Base-by-base conservation (phyloP, 2,329 filamentous ascomycete species). In the Clathrospora elynae region DNA sequence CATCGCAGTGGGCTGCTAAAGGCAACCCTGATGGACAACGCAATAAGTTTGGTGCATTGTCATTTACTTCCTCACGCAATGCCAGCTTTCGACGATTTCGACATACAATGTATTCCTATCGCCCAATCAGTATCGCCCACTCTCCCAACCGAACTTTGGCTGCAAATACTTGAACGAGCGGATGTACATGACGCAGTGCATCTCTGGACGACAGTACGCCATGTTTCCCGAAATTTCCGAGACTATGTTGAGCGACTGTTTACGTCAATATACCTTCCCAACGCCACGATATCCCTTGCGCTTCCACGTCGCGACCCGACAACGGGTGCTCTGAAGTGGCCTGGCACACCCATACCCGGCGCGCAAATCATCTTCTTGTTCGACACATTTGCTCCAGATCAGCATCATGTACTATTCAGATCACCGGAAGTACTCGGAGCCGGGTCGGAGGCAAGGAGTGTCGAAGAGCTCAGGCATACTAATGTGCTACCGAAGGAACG, bases 251-350 rank as follows among this genome's bases (percentile, higher is more conserved):
- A 63, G 13, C 46, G 50, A 4, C 31, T 57, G 5, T 62, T 62
- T 22, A 26, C 44, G 3, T 43, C 49, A 6, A 46, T n/a, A 5
- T 39, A 52, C 19, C 42, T 64, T 24, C 43, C 49, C 9, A 35
- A 23, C 1, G 25, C 59, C 11, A 35, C 33, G 0, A 42, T 54
- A 1, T 54, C 50, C 1, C 19, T 62, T 1, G 46, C 53, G 6
- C 53, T 62, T 6, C 59, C 57, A 11, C 56, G 51, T 2, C 46
- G 51, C 14, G 56, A 62, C 17, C 53, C 52, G 9, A 41, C 23
- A 3, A 57, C 47, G 1, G 47, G 47, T 26, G 40, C 42, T 14
- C 23, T 55, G 23, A 40, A 32, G 28, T 60, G 57, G 42, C 34
- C 33, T 2, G 41, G 43, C 7, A 35, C 30, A n/a, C 35, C 45